Percentiles rank a stretch among this genome's conserved stretches.
Conservation (phyloP, 106 monocot species). For the Triglochin maritima region DNA sequence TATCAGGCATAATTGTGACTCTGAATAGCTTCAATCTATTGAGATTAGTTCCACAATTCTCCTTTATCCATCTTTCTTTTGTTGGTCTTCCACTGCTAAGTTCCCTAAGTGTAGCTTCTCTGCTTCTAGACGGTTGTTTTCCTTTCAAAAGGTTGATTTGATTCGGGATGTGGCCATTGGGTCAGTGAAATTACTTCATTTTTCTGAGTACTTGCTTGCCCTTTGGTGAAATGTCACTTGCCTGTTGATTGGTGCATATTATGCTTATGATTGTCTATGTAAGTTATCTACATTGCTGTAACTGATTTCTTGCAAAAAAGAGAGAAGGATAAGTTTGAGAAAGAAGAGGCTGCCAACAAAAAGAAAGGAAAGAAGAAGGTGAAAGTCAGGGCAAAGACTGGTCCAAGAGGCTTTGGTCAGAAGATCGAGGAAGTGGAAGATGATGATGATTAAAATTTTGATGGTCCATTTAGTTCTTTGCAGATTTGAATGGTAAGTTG, state of each 20-base stretch:
- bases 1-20: too few species aligned
- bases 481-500: too few species aligned
- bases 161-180: not conserved
- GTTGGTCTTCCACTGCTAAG: too few species aligned
- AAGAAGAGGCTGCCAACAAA: conserved; percentile 55
- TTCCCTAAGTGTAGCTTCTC: too few species aligned
- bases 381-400: conserved; percentile 34
- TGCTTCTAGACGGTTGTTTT: too few species aligned
- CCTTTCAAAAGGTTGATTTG: too few species aligned
- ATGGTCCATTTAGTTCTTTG: too few species aligned
- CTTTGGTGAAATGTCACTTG: not conserved
- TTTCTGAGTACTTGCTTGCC: not conserved
- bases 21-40: too few species aligned
- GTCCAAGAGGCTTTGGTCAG: conserved; percentile 63
- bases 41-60: too few species aligned
- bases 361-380: conserved; percentile 50
- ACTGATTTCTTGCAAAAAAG: conserved; percentile 80
- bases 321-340: conserved; percentile 85
- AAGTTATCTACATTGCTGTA: conserved; percentile 74
- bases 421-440: conserved; percentile 56
- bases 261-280: conserved; percentile 4
- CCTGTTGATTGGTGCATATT: not conserved
- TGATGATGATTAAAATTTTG: conserved; percentile 1
- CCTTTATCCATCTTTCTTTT: too few species aligned
- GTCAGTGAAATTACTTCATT: not conserved